A percentile compares a stretch with the other conserved stretches of the same genome.
Evolutionary conservation across 805 yeast species (phyloP).

Genomic region (Yarrowia sp.): DNA sequence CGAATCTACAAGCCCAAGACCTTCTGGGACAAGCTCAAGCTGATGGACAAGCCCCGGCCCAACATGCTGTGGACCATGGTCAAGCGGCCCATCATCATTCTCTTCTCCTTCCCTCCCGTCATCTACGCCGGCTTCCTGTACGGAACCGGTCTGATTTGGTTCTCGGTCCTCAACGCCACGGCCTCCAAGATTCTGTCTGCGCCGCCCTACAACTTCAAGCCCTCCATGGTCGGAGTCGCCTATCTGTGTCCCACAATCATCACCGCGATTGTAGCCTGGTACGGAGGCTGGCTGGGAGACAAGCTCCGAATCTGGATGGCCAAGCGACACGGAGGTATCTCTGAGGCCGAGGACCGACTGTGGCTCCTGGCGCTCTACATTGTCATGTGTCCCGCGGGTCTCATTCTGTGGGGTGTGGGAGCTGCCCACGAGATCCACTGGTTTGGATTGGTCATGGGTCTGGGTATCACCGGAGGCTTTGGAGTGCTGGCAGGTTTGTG

Average conservation of each 20-base stretch:
- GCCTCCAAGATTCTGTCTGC: slow-evolving; percentile 10
- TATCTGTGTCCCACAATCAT: slow-evolving; percentile 16
- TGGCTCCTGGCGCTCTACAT: slow-evolving; percentile 46
- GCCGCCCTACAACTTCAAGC: slow-evolving; percentile 26
- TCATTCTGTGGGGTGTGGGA: slow-evolving; percentile 55
- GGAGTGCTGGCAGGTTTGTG: slow-evolving; percentile 47
- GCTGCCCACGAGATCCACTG: slow-evolving; percentile 49
- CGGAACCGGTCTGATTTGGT: slow-evolving; percentile 25
- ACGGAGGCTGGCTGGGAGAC: slow-evolving; percentile 23
- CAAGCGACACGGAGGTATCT: slow-evolving; percentile 43
- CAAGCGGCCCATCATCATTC: slow-evolving; percentile 23
- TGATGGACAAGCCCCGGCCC: slow-evolving; percentile 20
- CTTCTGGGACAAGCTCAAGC: slow-evolving; percentile 21
- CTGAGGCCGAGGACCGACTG: slow-evolving; percentile 52
- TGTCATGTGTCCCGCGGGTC: slow-evolving; percentile 47
- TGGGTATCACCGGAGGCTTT: slow-evolving; percentile 47
- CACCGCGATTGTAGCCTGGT: neutral
- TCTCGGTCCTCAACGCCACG: slow-evolving; percentile 19
- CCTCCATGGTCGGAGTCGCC: slow-evolving; percentile 11
- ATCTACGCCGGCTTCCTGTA: slow-evolving; percentile 15
- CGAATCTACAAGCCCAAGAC: slow-evolving; percentile 16
- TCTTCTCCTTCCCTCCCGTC: slow-evolving; percentile 11
- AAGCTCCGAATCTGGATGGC: slow-evolving; percentile 21
- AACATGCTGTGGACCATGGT: slow-evolving; percentile 21
- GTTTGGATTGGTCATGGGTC: slow-evolving; percentile 48